A percentile compares a stretch with the other conserved stretches of the same genome.
phyloP scores from a whole-genome alignment of 139 green algal genomes.

The Haematococcus sp. region DNA sequence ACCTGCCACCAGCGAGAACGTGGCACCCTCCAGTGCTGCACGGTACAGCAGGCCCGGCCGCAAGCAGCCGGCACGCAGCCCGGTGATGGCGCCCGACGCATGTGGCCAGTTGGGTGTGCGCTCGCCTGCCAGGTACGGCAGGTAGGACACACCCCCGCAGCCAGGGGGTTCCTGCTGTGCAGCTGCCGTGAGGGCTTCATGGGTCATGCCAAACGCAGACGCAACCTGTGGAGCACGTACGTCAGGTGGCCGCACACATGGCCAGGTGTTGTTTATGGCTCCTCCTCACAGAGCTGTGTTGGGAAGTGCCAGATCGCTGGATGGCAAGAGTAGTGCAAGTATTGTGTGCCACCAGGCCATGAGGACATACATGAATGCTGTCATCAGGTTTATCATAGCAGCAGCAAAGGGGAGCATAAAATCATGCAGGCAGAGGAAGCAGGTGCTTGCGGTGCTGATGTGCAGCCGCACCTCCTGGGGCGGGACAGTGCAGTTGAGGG shows the following conservation, averaged over 20 bases:
- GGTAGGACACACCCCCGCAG: constrained; percentile 65
- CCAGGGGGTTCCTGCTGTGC: constrained; percentile 64
- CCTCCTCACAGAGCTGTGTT: too few species aligned
- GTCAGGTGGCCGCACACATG: too few species aligned
- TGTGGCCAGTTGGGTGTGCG: constrained; percentile 89
- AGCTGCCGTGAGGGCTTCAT: constrained; percentile 56
- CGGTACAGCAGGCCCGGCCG: constrained; percentile 76
- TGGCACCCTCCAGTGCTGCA: constrained; percentile 82
- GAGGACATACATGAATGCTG: too few species aligned
- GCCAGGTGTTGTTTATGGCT: too few species aligned
- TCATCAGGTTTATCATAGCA: too few species aligned
- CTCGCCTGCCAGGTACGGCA: constrained; percentile 84
- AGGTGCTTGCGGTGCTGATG: too few species aligned
- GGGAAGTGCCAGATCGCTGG: too few species aligned
- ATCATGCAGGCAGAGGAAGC: too few species aligned
- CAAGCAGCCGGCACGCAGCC: constrained; percentile 37
- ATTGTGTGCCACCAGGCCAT: too few species aligned
- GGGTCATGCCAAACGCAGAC: constrained; percentile 45
- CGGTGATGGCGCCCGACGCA: constrained; percentile 63
- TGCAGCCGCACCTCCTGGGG: constrained; percentile 75
- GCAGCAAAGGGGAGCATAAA: too few species aligned
- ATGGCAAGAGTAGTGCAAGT: too few species aligned
- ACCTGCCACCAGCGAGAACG: constrained; percentile 71
- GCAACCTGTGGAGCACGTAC: neutral
- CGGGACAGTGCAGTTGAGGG: constrained; percentile 81